These are phyloP conservation scores for Immersiporthe knoxdaviesiana DNA, from an alignment of 2,329 filamentous ascomycete species.

Conservation along the genomic window DNA sequence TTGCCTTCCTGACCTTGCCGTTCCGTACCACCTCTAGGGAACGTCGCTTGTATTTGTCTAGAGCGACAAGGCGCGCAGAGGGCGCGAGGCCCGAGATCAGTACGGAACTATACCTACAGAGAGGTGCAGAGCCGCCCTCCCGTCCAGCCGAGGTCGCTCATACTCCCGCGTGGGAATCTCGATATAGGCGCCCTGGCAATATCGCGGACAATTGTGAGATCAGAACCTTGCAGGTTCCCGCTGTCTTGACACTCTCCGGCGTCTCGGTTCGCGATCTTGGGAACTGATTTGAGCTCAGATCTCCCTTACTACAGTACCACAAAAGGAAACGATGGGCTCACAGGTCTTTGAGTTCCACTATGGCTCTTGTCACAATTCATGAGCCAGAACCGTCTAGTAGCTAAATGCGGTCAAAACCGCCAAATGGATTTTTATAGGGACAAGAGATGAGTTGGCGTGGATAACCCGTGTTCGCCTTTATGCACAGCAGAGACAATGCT, in stretches of 20 bases:
- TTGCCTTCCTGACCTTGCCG: not conserved
- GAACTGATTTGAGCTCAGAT: not conserved
- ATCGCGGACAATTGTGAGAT: conserved; percentile 18
- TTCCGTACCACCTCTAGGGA: not conserved
- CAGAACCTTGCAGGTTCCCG: conserved; percentile 19
- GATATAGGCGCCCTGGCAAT: conserved; percentile 12
- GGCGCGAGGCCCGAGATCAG: not conserved
- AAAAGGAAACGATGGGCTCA: not conserved
- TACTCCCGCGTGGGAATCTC: not conserved
- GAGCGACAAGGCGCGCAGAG: not conserved
- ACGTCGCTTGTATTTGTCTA: not conserved
- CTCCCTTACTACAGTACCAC: not conserved
- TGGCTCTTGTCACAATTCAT: not conserved
- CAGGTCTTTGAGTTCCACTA: not conserved
- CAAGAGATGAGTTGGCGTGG: not conserved
- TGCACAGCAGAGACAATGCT: not conserved
- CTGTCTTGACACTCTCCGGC: conserved; percentile 18
- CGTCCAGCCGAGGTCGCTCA: not conserved
- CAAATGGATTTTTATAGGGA: not conserved
- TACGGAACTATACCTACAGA: not conserved
- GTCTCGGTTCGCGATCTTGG: conserved; percentile 11
- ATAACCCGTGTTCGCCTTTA: not conserved
- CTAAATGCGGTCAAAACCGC: conserved; percentile 3
- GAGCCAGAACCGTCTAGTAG: not conserved
- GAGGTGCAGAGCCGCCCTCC: not conserved